These are phyloP conservation scores for Trichosporon faecale DNA, from an alignment of 1,284 basidiomycete species.

Conservation along the genomic window DNA sequence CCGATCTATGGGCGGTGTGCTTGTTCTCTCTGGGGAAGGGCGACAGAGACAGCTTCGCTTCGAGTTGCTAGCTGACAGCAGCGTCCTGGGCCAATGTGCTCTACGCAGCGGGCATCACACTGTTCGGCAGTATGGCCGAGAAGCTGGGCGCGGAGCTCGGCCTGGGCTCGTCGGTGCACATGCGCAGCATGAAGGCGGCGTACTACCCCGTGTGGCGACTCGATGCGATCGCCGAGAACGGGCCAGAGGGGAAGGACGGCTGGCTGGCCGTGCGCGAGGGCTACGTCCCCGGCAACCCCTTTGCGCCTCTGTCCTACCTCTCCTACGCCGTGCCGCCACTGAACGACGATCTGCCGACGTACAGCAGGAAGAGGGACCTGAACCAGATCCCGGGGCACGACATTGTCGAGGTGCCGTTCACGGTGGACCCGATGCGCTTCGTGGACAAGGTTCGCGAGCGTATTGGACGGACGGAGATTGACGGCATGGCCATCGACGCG, in stretches of 20 bases:
- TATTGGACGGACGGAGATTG: slow-evolving; percentile 28
- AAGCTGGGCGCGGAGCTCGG: slow-evolving; percentile 36
- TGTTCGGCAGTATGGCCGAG: slow-evolving; percentile 33
- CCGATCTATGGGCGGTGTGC: too few species aligned
- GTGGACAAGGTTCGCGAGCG: slow-evolving; percentile 30
- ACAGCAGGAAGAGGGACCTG: slow-evolving; percentile 42
- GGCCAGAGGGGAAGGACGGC: slow-evolving; percentile 25
- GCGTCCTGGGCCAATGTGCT: slow-evolving; percentile 32
- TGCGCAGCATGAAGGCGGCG: slow-evolving; percentile 40
- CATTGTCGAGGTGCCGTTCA: slow-evolving; percentile 58
- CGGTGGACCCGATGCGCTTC: slow-evolving; percentile 40
- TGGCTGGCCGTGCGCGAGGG: slow-evolving; percentile 36
- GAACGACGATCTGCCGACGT: slow-evolving; percentile 31
- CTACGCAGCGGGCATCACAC: slow-evolving; percentile 33
- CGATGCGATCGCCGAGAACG: slow-evolving; percentile 40
- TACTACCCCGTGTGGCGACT: slow-evolving; percentile 46
- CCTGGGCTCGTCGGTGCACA: slow-evolving; percentile 28
- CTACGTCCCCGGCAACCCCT: slow-evolving; percentile 48
- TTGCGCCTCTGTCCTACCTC: slow-evolving; percentile 48
- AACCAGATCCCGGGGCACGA: slow-evolving; percentile 68
- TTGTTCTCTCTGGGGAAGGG: too few species aligned
- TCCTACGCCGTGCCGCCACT: slow-evolving; percentile 44
- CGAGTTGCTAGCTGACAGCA: neutral
- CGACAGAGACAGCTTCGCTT: neutral
- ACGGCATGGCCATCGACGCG: slow-evolving; percentile 32